Percentiles rank a stretch among this genome's conserved stretches.
Conservation (phyloP, 305 asterid genomes). For the Fraxinus dipetala region DNA sequence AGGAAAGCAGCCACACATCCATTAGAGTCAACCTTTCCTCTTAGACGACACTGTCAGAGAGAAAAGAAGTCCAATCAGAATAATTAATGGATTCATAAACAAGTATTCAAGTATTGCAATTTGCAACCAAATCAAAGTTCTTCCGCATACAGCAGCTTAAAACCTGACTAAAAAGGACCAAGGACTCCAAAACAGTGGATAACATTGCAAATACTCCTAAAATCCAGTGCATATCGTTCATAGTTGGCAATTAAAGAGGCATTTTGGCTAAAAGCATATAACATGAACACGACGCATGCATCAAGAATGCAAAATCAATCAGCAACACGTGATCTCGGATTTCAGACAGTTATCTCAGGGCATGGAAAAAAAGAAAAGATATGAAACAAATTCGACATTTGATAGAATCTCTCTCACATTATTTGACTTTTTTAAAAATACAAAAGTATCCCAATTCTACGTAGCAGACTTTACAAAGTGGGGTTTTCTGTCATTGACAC, state of each 20-base stretch:
- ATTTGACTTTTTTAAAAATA: not conserved
- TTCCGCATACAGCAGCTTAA: not conserved
- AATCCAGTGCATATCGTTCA: not conserved
- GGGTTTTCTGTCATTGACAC: not conserved
- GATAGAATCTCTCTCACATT: not conserved
- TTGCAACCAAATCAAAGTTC: not conserved
- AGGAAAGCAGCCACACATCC: conserved; percentile 73
- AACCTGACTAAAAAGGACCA: not conserved
- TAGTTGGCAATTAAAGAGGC: not conserved
- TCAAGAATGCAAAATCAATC: not conserved
- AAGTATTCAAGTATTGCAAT: not conserved
- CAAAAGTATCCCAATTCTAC: not conserved
- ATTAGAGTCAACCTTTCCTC: conserved; percentile 90
- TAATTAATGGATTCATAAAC: not conserved
- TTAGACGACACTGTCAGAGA: conserved; percentile 68
- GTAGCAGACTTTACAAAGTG: not conserved
- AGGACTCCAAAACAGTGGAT: not conserved
- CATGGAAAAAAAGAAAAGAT: not conserved
- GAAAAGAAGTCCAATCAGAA: conserved; percentile 9
- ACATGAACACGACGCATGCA: not conserved
- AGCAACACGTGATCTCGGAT: not conserved
- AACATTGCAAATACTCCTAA: not conserved
- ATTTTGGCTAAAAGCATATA: not conserved
- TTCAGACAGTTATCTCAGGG: not conserved
- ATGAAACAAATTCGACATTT: not conserved